Base-by-base conservation (phyloP, 1,284 basidiomycete genomes). In the Retiboletus flavoniger region DNA sequence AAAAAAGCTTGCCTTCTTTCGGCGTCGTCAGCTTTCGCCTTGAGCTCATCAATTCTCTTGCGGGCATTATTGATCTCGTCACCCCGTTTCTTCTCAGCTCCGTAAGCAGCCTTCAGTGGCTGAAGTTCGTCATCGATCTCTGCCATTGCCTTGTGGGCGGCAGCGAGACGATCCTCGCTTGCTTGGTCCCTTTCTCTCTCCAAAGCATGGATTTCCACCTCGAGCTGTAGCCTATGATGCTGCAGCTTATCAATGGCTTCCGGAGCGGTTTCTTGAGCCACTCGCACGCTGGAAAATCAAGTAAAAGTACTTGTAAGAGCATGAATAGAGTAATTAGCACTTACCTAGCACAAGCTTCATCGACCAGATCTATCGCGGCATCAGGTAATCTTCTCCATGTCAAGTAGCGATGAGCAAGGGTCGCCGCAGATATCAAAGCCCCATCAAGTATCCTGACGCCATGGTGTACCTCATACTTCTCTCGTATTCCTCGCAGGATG, bases 171-270 rank as follows among this genome's bases (percentile, higher is more conserved):
- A 61, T 95, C 93, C 73, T 94, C 94, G 64, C 91, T 94, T 3
- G 89, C 89, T 11, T 85, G 75, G 62, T 99, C 96, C 74, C 96
- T 97, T 70, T 95, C 93, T 58, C 93, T 83, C 72, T 98, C 91
- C 48, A 98, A 78, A 8, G 96, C 97, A 68, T 98, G 95, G 29
- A 98, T 91, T 70, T 98, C 96, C 36, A 99, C 90, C 70, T 98
- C 92, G 45, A 99, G 81, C 67, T 97, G 92, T 41, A 99, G 84
- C 71, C 94, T 95, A 55, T 83, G 83, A 32, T 95, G 86, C 70
- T 98, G 93, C n/a, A 99, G 81, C 63, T 89, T 88, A 74, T 99
- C 96, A 65, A 99, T 93, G 3, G 84, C 91, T 74, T 98, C 96
- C 0, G 96, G 96, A 54, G 92, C 85, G 0, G 95, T 98, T 74